phyloP scores from a whole-genome alignment of 805 yeast species.

The Suhomyces canberraensis region DNA sequence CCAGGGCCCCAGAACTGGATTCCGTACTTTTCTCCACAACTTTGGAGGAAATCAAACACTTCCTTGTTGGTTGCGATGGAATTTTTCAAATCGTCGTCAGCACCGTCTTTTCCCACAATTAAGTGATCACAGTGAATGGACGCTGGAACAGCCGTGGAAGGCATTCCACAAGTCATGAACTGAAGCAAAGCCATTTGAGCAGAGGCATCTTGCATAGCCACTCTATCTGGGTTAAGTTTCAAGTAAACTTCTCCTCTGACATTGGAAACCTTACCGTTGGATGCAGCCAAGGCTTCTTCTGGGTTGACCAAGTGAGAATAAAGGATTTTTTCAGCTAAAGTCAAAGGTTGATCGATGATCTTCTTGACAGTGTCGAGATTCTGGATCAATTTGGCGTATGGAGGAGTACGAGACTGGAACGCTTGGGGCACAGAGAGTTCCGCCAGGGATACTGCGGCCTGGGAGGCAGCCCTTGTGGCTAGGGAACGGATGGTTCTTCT shows the following conservation, averaged over 20 bases:
- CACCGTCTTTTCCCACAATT: slow-evolving; percentile 95
- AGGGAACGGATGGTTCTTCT: slow-evolving; percentile 18
- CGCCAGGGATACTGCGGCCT: no score
- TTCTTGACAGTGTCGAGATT: slow-evolving; percentile 62
- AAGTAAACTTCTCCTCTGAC: slow-evolving; percentile 86
- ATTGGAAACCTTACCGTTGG: slow-evolving; percentile 46
- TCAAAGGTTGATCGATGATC: slow-evolving; percentile 70
- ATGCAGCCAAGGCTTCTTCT: slow-evolving; percentile 63
- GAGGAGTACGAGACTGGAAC: slow-evolving; percentile 74
- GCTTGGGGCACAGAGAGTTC: slow-evolving; percentile 52
- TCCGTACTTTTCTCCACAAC: slow-evolving; percentile 92
- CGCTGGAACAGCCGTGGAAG: slow-evolving; percentile 85
- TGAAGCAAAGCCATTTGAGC: slow-evolving; percentile 99
- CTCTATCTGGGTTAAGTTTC: slow-evolving; percentile 94
- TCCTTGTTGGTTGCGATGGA: slow-evolving; percentile 88
- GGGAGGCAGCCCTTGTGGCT: slow-evolving; percentile 34
- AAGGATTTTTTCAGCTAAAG: slow-evolving; percentile 90
- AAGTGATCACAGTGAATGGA: slow-evolving; percentile 98
- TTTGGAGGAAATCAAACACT: slow-evolving; percentile 90
- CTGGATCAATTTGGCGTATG: slow-evolving; percentile 70
- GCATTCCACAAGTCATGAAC: slow-evolving; percentile 95
- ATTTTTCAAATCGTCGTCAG: slow-evolving; percentile 71
- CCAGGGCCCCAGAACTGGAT: slow-evolving; percentile 99
- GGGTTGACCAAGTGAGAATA: slow-evolving; percentile 92
- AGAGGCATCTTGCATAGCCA: slow-evolving; percentile 99